phyloP scores from a whole-genome alignment of 495 filamentous ascomycete species.

The Aspergillus haitiensis region DNA sequence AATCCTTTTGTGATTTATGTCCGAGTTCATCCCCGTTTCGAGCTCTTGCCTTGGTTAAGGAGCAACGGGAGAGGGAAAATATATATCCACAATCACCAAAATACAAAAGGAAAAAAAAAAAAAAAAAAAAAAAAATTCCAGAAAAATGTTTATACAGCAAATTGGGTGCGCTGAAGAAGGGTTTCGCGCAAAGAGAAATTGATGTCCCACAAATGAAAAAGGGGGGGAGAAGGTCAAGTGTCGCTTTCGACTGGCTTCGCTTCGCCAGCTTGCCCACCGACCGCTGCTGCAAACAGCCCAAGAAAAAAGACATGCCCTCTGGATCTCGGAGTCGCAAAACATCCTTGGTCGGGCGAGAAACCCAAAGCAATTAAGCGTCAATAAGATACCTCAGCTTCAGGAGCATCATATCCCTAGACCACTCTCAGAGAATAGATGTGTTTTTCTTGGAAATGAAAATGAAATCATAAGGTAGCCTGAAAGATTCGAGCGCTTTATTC shows the following conservation, averaged over 20 bases:
- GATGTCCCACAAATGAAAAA: too few relatives aligned
- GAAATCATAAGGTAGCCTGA: conserved; percentile 9
- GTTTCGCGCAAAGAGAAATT: too few relatives aligned
- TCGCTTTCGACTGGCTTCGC: neutral
- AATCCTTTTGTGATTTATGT: conserved; percentile 12
- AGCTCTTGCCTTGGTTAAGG: neutral
- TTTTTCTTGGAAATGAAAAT: conserved; percentile 11
- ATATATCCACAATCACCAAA: conserved; percentile 8
- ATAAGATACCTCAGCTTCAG: neutral
- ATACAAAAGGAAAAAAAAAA: conserved; percentile 9
- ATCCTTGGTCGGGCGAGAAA: neutral
- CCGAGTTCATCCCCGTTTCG: neutral
- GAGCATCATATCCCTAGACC: conserved; percentile 11
- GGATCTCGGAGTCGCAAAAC: neutral
- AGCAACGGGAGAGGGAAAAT: neutral
- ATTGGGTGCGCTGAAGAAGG: neutral
- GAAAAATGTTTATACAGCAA: conserved; percentile 6
- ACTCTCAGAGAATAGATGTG: neutral
- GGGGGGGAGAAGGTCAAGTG: too few relatives aligned
- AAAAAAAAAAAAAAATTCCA: conserved; percentile 8
- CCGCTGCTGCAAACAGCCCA: neutral
- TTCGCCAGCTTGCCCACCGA: neutral
- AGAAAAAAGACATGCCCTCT: too few relatives aligned
- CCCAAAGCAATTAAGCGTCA: neutral
- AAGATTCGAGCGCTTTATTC: conserved; percentile 12